These are phyloP conservation scores for Talaromyces ruber DNA, from an alignment of 495 filamentous ascomycete species.

Conservation along the genomic window DNA sequence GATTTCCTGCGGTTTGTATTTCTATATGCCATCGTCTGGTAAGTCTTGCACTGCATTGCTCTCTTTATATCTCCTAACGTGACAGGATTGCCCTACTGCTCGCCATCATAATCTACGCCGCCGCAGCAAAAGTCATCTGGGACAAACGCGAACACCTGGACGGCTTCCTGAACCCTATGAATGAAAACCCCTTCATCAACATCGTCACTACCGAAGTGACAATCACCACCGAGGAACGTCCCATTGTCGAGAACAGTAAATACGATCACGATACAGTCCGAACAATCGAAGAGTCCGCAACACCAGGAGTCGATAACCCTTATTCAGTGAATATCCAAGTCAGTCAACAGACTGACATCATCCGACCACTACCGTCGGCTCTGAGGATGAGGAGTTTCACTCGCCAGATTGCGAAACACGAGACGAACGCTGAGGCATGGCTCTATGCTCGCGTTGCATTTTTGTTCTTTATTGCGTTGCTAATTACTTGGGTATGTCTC, in stretches of 20 bases:
- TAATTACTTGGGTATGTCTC: constrained; percentile 57
- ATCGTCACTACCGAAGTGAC: constrained; percentile 45
- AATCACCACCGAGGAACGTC: constrained; percentile 20
- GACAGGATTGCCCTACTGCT: constrained; percentile 45
- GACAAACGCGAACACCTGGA: constrained; percentile 21
- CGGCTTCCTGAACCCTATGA: constrained; percentile 30
- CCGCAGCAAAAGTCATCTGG: constrained; percentile 54
- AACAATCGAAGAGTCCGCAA: neutral
- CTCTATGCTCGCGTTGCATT: constrained; percentile 64
- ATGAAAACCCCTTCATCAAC: constrained; percentile 36
- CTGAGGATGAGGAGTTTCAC: constrained; percentile 12
- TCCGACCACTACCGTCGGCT: constrained; percentile 5
- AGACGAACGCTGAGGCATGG: constrained; percentile 39
- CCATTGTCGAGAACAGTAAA: constrained; percentile 2
- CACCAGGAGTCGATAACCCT: neutral
- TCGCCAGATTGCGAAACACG: constrained; percentile 11
- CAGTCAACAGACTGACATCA: neutral
- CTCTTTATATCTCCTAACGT: neutral
- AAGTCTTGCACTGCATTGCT: constrained; percentile 8
- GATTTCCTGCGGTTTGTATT: constrained; percentile 59
- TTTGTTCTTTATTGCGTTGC: constrained; percentile 64
- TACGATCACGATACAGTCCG: neutral
- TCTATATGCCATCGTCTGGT: constrained; percentile 73
- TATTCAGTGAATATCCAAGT: constrained; percentile 1
- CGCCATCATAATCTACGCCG: constrained; percentile 58